A percentile compares a stretch with the other conserved stretches of the same genome.
These are phyloP conservation scores for Entomortierella beljakovae DNA, from an alignment of 192 early-diverging fungal genomes.

Conservation along the genomic window DNA sequence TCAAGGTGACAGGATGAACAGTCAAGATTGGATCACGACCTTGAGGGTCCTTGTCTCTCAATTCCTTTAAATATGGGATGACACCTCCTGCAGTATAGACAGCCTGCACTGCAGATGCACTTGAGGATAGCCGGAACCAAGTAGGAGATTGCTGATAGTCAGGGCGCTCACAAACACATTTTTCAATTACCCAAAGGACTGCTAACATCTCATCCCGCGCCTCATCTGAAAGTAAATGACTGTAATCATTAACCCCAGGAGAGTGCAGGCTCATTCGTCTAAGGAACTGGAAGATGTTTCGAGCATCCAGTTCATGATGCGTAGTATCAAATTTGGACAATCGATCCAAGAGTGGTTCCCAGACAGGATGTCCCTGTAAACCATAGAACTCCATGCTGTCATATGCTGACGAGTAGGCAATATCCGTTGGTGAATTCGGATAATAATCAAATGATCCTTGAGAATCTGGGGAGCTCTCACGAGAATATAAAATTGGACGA, in stretches of 20 bases:
- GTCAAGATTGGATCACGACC: slow-evolving; percentile 21
- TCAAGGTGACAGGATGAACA: slow-evolving; percentile 42
- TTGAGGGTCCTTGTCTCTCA: slow-evolving; percentile 6
- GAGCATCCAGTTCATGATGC: slow-evolving; percentile 31
- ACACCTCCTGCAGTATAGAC: slow-evolving; percentile 27
- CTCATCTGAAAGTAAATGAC: slow-evolving; percentile 12
- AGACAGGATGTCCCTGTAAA: slow-evolving; percentile 28
- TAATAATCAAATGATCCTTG: not conserved
- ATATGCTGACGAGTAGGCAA: slow-evolving; percentile 15
- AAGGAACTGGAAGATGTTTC: slow-evolving; percentile 42
- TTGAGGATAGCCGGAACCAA: slow-evolving; percentile 51
- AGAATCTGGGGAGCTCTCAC: not conserved
- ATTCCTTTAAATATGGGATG: slow-evolving; percentile 27
- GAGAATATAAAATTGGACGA: not conserved
- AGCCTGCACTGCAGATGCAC: slow-evolving; percentile 32
- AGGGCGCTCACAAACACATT: slow-evolving; percentile 31
- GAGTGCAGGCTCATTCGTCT: slow-evolving; percentile 21
- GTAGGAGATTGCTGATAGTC: slow-evolving; percentile 43
- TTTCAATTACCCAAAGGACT: slow-evolving; percentile 37
- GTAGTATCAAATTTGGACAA: slow-evolving; percentile 46
- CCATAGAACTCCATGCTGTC: slow-evolving; percentile 34
- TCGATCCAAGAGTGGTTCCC: slow-evolving; percentile 49
- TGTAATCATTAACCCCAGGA: not conserved
- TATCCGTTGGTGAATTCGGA: not conserved
- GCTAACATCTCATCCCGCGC: slow-evolving; percentile 23